Evolutionary conservation across 345 rosid genomes (phyloP).

Genomic region (Linum tenue): DNA sequence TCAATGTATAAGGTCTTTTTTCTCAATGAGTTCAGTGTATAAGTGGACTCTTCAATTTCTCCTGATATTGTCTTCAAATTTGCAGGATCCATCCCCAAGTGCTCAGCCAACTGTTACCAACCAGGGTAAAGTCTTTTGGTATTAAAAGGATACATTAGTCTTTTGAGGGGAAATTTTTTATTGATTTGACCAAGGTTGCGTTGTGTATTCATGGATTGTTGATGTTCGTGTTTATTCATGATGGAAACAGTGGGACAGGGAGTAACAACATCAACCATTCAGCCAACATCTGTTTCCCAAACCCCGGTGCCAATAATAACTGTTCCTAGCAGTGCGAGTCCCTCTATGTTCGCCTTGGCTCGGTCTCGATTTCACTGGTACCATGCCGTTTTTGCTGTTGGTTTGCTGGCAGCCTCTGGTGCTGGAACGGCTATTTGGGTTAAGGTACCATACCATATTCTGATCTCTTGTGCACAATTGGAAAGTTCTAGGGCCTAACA

Average conservation of each 20-base stretch:
- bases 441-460: conserved; percentile 40
- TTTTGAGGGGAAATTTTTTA: conserved; percentile 2
- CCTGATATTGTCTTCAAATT: conserved; percentile 17
- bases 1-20: background rate
- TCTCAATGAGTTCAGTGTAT: background rate
- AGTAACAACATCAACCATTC: conserved; percentile 41
- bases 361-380: conserved; percentile 57
- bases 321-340: conserved; percentile 37
- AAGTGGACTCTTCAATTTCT: background rate
- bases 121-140: conserved; percentile 40
- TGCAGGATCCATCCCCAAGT: conserved; percentile 72
- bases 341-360: conserved; percentile 28
- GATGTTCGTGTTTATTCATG: conserved; percentile 15
- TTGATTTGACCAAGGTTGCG: conserved; percentile 7
- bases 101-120: conserved; percentile 39
- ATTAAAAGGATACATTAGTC: conserved; percentile 6
- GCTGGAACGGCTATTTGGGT: conserved; percentile 72
- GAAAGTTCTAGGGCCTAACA: conserved; percentile 6
- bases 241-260: conserved; percentile 38
- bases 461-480: background rate
- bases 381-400: conserved; percentile 71
- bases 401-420: conserved; percentile 74
- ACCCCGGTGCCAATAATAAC: conserved; percentile 44
- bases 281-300: conserved; percentile 45
- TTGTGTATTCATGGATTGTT: conserved; percentile 14